Percentiles rank a stretch among this genome's conserved stretches.
phyloP scores from a whole-genome alignment of 345 rosid species.

The Salix arbutifolia region DNA sequence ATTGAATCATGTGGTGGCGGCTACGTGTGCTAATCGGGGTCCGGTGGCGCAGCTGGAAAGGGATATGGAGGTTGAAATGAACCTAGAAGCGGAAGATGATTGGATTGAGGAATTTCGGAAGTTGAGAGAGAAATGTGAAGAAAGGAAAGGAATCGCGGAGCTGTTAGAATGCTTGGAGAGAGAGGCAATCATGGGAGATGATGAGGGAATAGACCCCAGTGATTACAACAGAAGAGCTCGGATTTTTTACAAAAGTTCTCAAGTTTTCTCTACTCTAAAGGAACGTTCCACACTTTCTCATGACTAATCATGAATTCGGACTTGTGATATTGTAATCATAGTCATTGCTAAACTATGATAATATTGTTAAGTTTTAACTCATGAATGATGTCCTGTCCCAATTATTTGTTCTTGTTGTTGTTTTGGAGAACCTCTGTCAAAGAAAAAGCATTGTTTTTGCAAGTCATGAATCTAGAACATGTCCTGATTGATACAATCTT shows the following conservation, averaged over 20 bases:
- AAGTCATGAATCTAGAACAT: too few relatives aligned
- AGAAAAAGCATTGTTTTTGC: too few relatives aligned
- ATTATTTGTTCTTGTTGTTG: too few relatives aligned
- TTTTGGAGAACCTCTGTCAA: too few relatives aligned
- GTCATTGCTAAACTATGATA: too few relatives aligned
- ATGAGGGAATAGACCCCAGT: slow-evolving; percentile 57
- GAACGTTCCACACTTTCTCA: slow-evolving; percentile 9
- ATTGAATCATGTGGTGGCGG: not conserved
- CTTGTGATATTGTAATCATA: too few relatives aligned
- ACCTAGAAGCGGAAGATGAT: slow-evolving; percentile 32
- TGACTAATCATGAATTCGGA: too few relatives aligned
- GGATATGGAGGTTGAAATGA: slow-evolving; percentile 26
- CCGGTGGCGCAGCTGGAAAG: slow-evolving; percentile 19
- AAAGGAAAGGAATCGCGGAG: slow-evolving; percentile 45
- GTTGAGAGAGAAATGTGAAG: slow-evolving; percentile 39
- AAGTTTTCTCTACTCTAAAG: slow-evolving; percentile 60
- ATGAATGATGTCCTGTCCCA: too few relatives aligned
- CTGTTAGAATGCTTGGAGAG: slow-evolving; percentile 65
- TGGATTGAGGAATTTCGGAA: slow-evolving; percentile 32
- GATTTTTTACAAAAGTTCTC: slow-evolving; percentile 65
- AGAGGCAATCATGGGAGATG: slow-evolving; percentile 90
- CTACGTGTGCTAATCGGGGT: slow-evolving; percentile 29
- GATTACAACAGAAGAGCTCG: slow-evolving; percentile 81
- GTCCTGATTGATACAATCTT: too few relatives aligned
- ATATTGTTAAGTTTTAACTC: too few relatives aligned